A percentile compares a stretch with the other conserved stretches of the same genome.
Evolutionary conservation across 225 moss, liverwort and hornwort genomes (phyloP).

Genomic region (Asterella californica): DNA sequence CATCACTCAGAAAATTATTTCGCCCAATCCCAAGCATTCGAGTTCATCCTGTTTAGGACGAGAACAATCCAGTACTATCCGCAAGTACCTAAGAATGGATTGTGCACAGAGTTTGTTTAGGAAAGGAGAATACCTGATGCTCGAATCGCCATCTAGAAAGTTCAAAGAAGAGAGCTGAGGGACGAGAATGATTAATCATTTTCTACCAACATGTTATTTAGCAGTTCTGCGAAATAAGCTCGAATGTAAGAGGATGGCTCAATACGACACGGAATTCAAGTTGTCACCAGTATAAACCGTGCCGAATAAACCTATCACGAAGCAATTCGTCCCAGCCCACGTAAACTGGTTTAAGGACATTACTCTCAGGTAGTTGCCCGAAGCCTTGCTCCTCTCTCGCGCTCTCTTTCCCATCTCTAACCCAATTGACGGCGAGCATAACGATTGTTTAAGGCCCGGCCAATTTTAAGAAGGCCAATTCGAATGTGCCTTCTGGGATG

Average conservation of each 20-base stretch:
- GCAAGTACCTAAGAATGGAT: background rate
- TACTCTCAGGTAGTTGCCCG: too few species aligned
- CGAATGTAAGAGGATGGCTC: background rate
- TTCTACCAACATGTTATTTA: too few species aligned
- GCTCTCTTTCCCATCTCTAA: too few species aligned
- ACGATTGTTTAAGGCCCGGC: too few species aligned
- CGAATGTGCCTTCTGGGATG: background rate
- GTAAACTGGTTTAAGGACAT: too few species aligned
- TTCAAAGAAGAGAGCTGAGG: background rate
- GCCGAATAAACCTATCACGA: too few species aligned
- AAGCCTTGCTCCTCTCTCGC: too few species aligned
- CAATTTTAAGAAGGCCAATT: background rate
- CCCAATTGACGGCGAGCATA: too few species aligned
- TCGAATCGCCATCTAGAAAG: constrained; percentile 19
- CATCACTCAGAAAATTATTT: too few species aligned
- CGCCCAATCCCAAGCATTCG: background rate
- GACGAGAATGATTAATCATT: background rate
- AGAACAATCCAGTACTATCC: background rate
- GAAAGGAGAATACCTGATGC: background rate
- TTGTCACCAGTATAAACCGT: too few species aligned
- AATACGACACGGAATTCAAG: background rate
- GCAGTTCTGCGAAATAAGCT: background rate
- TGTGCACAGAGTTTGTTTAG: background rate
- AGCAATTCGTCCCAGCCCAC: too few species aligned
- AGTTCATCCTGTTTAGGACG: background rate